Evolutionary conservation across 2,329 filamentous ascomycete genomes (phyloP).

Genomic region (Fusarium clavum): DNA sequence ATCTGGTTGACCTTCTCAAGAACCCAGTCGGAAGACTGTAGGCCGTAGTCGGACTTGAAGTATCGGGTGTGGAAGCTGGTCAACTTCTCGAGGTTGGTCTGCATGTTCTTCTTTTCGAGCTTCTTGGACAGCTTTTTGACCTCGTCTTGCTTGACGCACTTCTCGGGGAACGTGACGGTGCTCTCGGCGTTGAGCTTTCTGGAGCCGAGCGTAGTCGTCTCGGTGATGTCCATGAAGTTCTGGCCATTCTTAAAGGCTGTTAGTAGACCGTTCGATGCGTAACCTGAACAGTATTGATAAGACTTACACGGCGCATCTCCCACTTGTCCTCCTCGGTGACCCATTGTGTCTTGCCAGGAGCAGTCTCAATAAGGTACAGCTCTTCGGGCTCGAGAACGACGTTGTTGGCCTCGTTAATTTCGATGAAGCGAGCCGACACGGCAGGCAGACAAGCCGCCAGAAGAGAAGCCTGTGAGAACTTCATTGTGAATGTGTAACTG

Average conservation of each 20-base stretch:
- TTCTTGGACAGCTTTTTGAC: constrained; percentile 74
- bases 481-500: constrained; percentile 55
- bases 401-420: constrained; percentile 62
- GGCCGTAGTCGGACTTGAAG: constrained; percentile 82
- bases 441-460: constrained; percentile 67
- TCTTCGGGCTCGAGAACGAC: constrained; percentile 59
- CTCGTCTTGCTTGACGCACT: constrained; percentile 72
- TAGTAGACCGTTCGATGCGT: constrained; percentile 2
- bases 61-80: constrained; percentile 85
- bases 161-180: constrained; percentile 72
- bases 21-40: constrained; percentile 89
- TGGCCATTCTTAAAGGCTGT: constrained; percentile 74
- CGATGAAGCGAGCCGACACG: constrained; percentile 67
- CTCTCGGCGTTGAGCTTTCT: constrained; percentile 49
- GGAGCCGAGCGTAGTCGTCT: constrained; percentile 70
- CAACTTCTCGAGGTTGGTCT: constrained; percentile 80
- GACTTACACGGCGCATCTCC: constrained; percentile 81
- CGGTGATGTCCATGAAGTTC: constrained; percentile 95
- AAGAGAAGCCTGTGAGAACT: constrained; percentile 63
- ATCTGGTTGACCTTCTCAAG: constrained; percentile 78
- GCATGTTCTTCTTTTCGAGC: constrained; percentile 81
- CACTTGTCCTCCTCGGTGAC: constrained; percentile 97
- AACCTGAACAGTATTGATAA: neutral
- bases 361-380: constrained; percentile 81
- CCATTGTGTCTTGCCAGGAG: constrained; percentile 85